A percentile compares a stretch with the other conserved stretches of the same genome.
Conservation (phyloP, 805 yeast genomes). For the Geotrichum ghanense region DNA sequence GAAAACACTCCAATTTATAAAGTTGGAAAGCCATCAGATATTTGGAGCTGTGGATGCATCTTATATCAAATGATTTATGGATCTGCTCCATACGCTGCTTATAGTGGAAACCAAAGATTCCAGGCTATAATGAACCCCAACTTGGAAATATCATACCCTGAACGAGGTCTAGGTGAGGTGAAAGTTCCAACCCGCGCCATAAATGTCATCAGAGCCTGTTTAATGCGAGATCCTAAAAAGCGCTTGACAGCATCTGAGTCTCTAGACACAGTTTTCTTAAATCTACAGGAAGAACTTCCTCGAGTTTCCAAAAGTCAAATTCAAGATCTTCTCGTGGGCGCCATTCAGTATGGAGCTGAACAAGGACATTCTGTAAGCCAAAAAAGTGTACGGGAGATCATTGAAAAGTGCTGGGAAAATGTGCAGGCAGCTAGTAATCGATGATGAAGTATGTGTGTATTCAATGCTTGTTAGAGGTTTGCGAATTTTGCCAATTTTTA, state of each 20-base stretch:
- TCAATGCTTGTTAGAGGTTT: too few species aligned
- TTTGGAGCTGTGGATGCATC: slow-evolving; percentile 97
- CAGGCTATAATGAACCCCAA: slow-evolving; percentile 82
- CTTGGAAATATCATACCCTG: slow-evolving; percentile 56
- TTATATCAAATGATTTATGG: slow-evolving; percentile 94
- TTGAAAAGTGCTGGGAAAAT: slow-evolving; percentile 49
- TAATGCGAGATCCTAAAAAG: slow-evolving; percentile 55
- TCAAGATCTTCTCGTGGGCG: slow-evolving; percentile 60
- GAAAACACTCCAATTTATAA: slow-evolving; percentile 31
- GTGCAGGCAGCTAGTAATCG: too few species aligned
- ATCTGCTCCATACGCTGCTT: slow-evolving; percentile 76
- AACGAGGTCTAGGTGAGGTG: slow-evolving; percentile 43
- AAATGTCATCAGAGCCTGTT: slow-evolving; percentile 61
- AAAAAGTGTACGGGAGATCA: slow-evolving; percentile 33
- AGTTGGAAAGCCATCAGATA: slow-evolving; percentile 90
- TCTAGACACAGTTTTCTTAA: slow-evolving; percentile 51
- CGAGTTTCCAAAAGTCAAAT: slow-evolving; percentile 59
- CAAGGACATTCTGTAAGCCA: slow-evolving; percentile 16
- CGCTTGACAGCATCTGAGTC: slow-evolving; percentile 58
- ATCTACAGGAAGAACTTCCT: slow-evolving; percentile 63
- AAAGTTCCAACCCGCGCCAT: slow-evolving; percentile 57
- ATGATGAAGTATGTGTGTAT: too few species aligned
- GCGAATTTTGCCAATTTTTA: too few species aligned
- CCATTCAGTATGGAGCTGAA: slow-evolving; percentile 60
- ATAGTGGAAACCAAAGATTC: slow-evolving; percentile 63